phyloP scores from a whole-genome alignment of 345 rosid genomes.

The Barbarea vulgaris region DNA sequence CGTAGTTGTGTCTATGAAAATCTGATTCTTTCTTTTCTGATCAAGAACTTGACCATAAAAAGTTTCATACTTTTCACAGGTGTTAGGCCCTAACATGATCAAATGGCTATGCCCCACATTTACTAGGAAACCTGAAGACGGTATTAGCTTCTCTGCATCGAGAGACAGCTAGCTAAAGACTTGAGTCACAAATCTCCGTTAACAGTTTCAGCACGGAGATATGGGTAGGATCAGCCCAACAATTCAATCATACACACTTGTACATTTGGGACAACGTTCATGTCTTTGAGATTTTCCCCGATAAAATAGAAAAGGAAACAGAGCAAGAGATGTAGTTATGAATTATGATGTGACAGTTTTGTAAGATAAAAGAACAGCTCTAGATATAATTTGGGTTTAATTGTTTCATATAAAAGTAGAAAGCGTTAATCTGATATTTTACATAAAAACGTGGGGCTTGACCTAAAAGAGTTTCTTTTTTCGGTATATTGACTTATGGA shows the following conservation, averaged over 20 bases:
- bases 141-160: conserved; percentile 53
- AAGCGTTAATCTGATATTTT: not conserved
- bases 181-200: not conserved
- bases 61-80: conserved; percentile 49
- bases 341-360: not conserved
- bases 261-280: conserved; percentile 5
- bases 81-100: conserved; percentile 71
- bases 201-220: not conserved
- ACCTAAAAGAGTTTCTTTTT: not conserved
- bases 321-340: not conserved
- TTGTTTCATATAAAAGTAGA: conserved; percentile 4
- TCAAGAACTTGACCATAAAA: conserved; percentile 15
- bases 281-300: not conserved
- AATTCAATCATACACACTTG: conserved; percentile 29
- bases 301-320: not conserved
- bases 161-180: conserved; percentile 45
- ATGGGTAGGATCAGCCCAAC: conserved; percentile 17
- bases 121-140: conserved; percentile 66
- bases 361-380: conserved; percentile 11
- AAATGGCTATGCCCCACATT: conserved; percentile 81
- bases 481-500: conserved; percentile 14
- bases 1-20: not conserved
- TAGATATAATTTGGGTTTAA: conserved; percentile 1
- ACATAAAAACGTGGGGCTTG: not conserved
- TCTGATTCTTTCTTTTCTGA: not conserved